Conservation (phyloP, 352 stramenopile species). For the Pilasporangium apinafurcum region DNA sequence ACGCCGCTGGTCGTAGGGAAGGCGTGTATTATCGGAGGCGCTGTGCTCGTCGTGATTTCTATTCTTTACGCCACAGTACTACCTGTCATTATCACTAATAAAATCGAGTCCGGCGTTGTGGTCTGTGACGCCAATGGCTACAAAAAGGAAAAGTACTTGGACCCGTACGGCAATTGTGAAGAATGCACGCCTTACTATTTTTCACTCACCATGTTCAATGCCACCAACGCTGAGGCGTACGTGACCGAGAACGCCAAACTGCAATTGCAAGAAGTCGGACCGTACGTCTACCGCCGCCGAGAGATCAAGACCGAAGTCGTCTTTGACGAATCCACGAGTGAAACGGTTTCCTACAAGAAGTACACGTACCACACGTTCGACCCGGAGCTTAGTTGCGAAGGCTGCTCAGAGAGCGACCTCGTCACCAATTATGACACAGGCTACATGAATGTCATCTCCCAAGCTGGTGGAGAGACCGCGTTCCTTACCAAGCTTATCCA, state of each 20-base stretch:
- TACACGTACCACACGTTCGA: constrained; percentile 26
- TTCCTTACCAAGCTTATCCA: constrained; percentile 10
- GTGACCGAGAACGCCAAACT: constrained; percentile 17
- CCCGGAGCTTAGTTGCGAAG: constrained; percentile 4
- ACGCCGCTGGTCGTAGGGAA: constrained; percentile 19
- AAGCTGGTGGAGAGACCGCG: constrained; percentile 13
- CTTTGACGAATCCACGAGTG: constrained; percentile 3
- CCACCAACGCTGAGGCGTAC: constrained; percentile 25
- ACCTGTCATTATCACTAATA: constrained; percentile 26
- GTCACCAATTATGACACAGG: constrained; percentile 15
- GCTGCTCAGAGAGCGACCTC: constrained; percentile 11
- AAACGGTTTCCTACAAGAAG: constrained; percentile 14
- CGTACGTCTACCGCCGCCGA: constrained; percentile 31
- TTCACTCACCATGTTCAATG: constrained; percentile 31
- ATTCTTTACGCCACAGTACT: constrained; percentile 35
- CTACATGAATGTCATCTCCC: constrained; percentile 21
- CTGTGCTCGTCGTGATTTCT: constrained; percentile 22
- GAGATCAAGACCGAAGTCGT: constrained; percentile 17
- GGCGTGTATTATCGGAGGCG: constrained; percentile 22
- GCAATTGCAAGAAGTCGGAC: constrained; percentile 16
- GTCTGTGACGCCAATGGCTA: constrained; percentile 22
- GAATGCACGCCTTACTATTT: constrained; percentile 56
- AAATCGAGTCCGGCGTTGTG: constrained; percentile 31
- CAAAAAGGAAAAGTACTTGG: constrained; percentile 26
- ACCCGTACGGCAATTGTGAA: constrained; percentile 50